A percentile compares a stretch with the other conserved stretches of the same genome.
phyloP scores from a whole-genome alignment of 495 filamentous ascomycete species.

The Penicillium maclennaniae region DNA sequence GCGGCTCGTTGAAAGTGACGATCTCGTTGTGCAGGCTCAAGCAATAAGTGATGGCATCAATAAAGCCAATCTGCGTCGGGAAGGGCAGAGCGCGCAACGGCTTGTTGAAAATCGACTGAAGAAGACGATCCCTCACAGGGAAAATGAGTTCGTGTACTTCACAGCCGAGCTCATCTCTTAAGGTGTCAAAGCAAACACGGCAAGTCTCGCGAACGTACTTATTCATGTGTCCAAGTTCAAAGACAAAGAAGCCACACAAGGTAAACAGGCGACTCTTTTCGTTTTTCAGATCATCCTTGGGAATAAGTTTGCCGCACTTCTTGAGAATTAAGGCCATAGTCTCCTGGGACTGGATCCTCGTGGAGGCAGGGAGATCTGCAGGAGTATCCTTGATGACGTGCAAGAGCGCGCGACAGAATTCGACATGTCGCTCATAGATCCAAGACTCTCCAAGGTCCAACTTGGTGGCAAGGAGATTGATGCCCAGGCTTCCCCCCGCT shows the following conservation, averaged over 20 bases:
- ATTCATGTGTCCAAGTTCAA: slow-evolving; percentile 90
- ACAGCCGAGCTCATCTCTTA: slow-evolving; percentile 69
- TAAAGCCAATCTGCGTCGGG: slow-evolving; percentile 90
- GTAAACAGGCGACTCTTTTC: slow-evolving; percentile 62
- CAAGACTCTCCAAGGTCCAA: slow-evolving; percentile 79
- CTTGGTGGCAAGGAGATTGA: slow-evolving; percentile 74
- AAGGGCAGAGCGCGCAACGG: slow-evolving; percentile 90
- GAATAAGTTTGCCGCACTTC: slow-evolving; percentile 66
- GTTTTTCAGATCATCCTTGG: slow-evolving; percentile 71
- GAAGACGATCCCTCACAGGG: slow-evolving; percentile 80
- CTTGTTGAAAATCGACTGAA: slow-evolving; percentile 89
- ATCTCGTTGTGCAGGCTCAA: slow-evolving; percentile 81
- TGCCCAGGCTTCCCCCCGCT: slow-evolving; percentile 83
- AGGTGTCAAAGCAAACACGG: slow-evolving; percentile 72
- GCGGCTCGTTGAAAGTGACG: slow-evolving; percentile 81
- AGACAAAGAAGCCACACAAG: slow-evolving; percentile 77
- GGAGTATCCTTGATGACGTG: slow-evolving; percentile 99
- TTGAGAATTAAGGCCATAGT: slow-evolving; percentile 75
- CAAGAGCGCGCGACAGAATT: slow-evolving; percentile 80
- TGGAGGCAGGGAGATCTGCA: slow-evolving; percentile 81
- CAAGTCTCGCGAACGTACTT: slow-evolving; percentile 84
- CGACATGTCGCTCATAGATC: slow-evolving; percentile 73
- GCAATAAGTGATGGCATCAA: slow-evolving; percentile 94
- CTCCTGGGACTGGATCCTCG: slow-evolving; percentile 71
- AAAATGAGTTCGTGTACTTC: slow-evolving; percentile 81